These are phyloP conservation scores for Calocera viscosa DNA, from an alignment of 768 basidiomycete genomes.

Conservation along the genomic window DNA sequence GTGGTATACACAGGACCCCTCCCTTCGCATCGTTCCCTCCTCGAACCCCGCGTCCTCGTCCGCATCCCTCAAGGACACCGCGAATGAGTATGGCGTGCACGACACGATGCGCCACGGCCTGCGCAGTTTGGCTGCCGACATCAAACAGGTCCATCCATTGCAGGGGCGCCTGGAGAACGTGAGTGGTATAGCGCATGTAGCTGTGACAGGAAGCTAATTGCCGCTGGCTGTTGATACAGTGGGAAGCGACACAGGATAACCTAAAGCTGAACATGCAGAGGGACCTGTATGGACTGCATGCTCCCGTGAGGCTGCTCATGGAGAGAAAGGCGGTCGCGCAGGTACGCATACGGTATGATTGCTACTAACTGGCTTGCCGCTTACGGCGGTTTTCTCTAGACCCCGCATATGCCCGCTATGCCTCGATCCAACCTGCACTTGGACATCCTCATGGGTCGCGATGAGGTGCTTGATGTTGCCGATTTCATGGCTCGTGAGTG, in stretches of 20 bases:
- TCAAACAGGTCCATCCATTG: conserved; percentile 47
- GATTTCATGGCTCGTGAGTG: conserved; percentile 70
- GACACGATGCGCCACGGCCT: conserved; percentile 80
- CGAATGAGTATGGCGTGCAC: conserved; percentile 69
- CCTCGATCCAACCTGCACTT: conserved; percentile 68
- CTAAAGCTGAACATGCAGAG: conserved; percentile 73
- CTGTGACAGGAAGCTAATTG: not conserved
- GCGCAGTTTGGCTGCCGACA: conserved; percentile 63
- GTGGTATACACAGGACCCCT: conserved; percentile 18
- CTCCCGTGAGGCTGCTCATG: conserved; percentile 84
- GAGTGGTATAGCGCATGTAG: conserved; percentile 19
- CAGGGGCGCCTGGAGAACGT: conserved; percentile 70
- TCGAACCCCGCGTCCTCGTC: conserved; percentile 26
- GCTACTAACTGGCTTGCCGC: not conserved
- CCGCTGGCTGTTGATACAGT: conserved; percentile 37
- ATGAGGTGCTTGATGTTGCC: conserved; percentile 62
- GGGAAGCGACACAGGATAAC: conserved; percentile 88
- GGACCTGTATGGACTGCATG: conserved; percentile 72
- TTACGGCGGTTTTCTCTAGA: conserved; percentile 31
- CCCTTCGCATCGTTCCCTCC: conserved; percentile 54
- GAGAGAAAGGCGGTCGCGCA: conserved; percentile 74
- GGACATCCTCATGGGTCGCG: conserved; percentile 87
- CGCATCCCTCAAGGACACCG: conserved; percentile 50
- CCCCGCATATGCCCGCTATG: conserved; percentile 51
- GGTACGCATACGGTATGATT: conserved; percentile 32